A percentile compares a stretch with the other conserved stretches of the same genome.
Evolutionary conservation across 306 rosid genomes (phyloP).

Genomic region (Psophocarpus tetragonolobus): DNA sequence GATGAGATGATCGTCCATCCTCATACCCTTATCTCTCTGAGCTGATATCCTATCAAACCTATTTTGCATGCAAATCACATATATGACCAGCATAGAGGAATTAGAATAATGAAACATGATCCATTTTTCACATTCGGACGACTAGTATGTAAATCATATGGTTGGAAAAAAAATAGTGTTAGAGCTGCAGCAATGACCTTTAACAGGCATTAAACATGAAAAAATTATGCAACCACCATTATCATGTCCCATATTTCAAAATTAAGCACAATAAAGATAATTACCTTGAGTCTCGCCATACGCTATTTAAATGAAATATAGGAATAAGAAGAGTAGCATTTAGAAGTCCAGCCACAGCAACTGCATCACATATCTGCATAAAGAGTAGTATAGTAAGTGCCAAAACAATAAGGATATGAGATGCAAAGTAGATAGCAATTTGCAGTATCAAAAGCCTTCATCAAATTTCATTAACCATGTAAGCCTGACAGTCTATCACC

Average conservation of each 20-base stretch:
- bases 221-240: constrained; percentile 26
- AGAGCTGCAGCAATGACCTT: neutral
- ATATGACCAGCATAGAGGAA: constrained; percentile 11
- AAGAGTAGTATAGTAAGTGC: constrained; percentile 26
- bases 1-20: constrained; percentile 21
- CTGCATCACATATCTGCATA: constrained; percentile 91
- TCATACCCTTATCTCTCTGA: neutral
- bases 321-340: constrained; percentile 95
- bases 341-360: constrained; percentile 96
- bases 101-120: constrained; percentile 25
- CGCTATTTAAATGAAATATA: constrained; percentile 93
- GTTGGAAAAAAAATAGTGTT: constrained; percentile 12
- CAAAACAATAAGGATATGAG: constrained; percentile 17
- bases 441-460: constrained; percentile 4
- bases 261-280: constrained; percentile 11
- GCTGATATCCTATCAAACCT: constrained; percentile 8
- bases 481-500: constrained; percentile 16
- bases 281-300: constrained; percentile 96
- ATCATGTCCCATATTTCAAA: constrained; percentile 14
- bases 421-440: constrained; percentile 2
- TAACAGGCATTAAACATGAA: constrained; percentile 4
- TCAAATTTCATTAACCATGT: constrained; percentile 3
- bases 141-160: neutral
- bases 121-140: constrained; percentile 9
- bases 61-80: constrained; percentile 8